phyloP scores from a whole-genome alignment of 1,284 basidiomycete genomes.

The Chalciporus piperatoides region DNA sequence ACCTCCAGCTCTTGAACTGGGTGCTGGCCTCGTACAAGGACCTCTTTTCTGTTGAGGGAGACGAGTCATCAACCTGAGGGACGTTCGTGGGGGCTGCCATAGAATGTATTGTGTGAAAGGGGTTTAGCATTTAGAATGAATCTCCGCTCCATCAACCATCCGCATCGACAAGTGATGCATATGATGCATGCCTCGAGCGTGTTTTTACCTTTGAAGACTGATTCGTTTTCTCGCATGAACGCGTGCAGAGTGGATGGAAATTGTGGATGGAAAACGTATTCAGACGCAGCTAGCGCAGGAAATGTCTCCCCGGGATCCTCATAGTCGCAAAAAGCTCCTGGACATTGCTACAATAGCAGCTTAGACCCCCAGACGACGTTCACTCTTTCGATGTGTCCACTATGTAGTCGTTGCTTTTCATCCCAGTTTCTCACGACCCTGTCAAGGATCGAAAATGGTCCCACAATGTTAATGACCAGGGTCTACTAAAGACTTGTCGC shows the following conservation, averaged over 20 bases:
- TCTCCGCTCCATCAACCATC: conserved; percentile 49
- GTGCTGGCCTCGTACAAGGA: conserved; percentile 79
- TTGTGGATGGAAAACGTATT: neutral
- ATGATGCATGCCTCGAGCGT: conserved; percentile 17
- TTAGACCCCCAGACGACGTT: conserved; percentile 11
- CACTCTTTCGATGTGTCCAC: neutral
- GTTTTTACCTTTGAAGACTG: conserved; percentile 8
- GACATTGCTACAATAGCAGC: conserved; percentile 9
- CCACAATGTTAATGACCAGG: neutral
- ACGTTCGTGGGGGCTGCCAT: conserved; percentile 12
- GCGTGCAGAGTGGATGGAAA: too few species aligned
- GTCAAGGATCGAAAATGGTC: too few species aligned
- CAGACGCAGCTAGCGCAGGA: conserved; percentile 10
- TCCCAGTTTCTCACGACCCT: conserved; percentile 17
- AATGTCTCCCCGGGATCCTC: neutral
- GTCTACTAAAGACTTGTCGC: neutral
- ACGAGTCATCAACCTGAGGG: neutral
- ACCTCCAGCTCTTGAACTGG: conserved; percentile 87
- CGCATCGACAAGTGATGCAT: conserved; percentile 18
- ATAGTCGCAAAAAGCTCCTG: conserved; percentile 1
- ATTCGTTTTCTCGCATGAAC: conserved; percentile 6
- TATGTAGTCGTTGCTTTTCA: neutral
- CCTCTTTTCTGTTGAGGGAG: conserved; percentile 14
- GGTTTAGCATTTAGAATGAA: conserved; percentile 37
- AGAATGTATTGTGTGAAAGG: neutral